These are phyloP conservation scores for Rhodamnia argentea DNA, from an alignment of 345 rosid species.

Conservation along the genomic window DNA sequence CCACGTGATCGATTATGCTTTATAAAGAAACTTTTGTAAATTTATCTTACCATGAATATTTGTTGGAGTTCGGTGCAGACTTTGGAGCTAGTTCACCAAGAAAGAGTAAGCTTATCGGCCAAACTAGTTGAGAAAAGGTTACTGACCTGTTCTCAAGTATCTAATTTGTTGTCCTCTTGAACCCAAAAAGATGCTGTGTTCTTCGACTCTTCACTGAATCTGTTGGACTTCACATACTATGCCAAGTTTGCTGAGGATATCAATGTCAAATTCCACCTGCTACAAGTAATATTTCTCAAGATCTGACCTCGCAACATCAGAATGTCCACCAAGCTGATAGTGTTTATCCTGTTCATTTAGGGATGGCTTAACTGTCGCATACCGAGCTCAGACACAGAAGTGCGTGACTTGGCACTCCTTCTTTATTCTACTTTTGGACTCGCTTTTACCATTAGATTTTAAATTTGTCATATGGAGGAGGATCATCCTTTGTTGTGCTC, in stretches of 20 bases:
- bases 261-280: conserved; percentile 37
- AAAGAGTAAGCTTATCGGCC: conserved; percentile 35
- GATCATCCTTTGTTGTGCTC: background rate
- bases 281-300: conserved; percentile 28
- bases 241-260: conserved; percentile 33
- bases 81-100: conserved; percentile 57
- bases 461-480: background rate
- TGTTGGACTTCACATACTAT: conserved; percentile 22
- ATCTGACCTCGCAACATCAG: background rate
- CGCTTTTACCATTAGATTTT: background rate
- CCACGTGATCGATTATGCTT: background rate
- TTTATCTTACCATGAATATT: background rate
- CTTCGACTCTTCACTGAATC: background rate
- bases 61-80: conserved; percentile 20
- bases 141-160: background rate
- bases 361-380: background rate
- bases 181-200: background rate
- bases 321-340: background rate
- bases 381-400: background rate
- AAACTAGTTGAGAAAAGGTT: conserved; percentile 52
- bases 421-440: background rate
- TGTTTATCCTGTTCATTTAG: background rate
- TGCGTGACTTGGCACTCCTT: background rate
- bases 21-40: too few relatives aligned
- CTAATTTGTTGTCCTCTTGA: conserved; percentile 2